Conservation (phyloP, 192 early-diverging fungal species). For the Coemansia sp. region DNA sequence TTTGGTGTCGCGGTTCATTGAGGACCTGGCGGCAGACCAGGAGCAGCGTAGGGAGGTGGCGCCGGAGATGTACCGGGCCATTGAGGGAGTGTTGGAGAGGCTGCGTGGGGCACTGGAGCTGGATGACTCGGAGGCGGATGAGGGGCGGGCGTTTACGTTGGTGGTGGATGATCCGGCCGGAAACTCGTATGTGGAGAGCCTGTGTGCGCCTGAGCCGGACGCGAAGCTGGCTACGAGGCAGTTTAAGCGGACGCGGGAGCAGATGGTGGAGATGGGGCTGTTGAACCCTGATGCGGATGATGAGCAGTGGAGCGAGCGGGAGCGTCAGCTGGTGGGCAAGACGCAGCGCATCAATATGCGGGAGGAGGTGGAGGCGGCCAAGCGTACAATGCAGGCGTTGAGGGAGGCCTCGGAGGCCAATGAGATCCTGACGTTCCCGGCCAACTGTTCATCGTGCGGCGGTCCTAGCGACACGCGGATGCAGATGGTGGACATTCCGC, state of each 20-base stretch:
- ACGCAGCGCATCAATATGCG: slow-evolving; percentile 15
- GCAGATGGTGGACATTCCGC: slow-evolving; percentile 87
- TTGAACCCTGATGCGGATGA: slow-evolving; percentile 54
- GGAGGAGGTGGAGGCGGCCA: slow-evolving; percentile 41
- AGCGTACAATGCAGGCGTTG: slow-evolving; percentile 19
- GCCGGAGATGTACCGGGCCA: slow-evolving; percentile 64
- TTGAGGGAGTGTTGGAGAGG: slow-evolving; percentile 61
- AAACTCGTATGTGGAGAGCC: slow-evolving; percentile 88
- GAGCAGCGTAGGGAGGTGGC: slow-evolving; percentile 65
- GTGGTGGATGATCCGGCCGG: slow-evolving; percentile 85
- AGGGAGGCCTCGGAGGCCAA: slow-evolving; percentile 58
- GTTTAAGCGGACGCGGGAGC: slow-evolving; percentile 71
- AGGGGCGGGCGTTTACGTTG: slow-evolving; percentile 59
- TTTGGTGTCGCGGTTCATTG: slow-evolving; percentile 64
- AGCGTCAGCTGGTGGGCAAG: slow-evolving; percentile 6
- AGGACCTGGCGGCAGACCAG: slow-evolving; percentile 76
- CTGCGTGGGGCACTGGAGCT: slow-evolving; percentile 53
- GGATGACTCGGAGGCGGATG: slow-evolving; percentile 14
- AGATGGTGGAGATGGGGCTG: slow-evolving; percentile 72
- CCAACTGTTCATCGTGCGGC: slow-evolving; percentile 80
- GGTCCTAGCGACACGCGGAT: slow-evolving; percentile 77
- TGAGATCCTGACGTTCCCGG: slow-evolving; percentile 75
- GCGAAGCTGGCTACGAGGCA: slow-evolving; percentile 61
- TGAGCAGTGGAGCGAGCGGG: slow-evolving; percentile 18
- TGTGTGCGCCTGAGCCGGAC: slow-evolving; percentile 67